Percentiles rank a stretch among this genome's conserved stretches.
Conservation (phyloP, 2,329 filamentous ascomycete species). For the Aquanectria penicillioides region DNA sequence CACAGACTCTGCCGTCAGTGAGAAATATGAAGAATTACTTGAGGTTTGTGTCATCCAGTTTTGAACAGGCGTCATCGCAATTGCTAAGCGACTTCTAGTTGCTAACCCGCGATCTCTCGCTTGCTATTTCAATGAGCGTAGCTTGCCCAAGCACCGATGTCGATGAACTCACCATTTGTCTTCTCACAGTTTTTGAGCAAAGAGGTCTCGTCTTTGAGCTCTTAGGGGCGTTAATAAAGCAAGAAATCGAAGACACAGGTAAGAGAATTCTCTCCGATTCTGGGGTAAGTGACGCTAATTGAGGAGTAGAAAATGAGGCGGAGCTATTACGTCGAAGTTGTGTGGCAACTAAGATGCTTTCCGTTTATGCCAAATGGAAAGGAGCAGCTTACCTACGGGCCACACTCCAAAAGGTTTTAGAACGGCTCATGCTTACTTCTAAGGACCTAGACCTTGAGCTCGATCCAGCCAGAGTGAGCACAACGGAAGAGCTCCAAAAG, state of each 20-base stretch:
- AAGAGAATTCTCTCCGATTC: slow-evolving; percentile 23
- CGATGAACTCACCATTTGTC: slow-evolving; percentile 73
- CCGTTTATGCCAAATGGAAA: slow-evolving; percentile 78
- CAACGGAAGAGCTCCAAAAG: slow-evolving; percentile 70
- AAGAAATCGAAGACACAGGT: slow-evolving; percentile 75
- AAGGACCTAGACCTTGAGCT: slow-evolving; percentile 75
- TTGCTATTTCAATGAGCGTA: slow-evolving; percentile 71
- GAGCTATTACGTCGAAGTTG: slow-evolving; percentile 75
- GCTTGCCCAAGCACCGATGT: slow-evolving; percentile 75
- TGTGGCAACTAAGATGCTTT: slow-evolving; percentile 78
- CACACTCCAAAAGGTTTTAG: slow-evolving; percentile 73
- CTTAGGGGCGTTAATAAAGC: slow-evolving; percentile 73
- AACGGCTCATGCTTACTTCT: slow-evolving; percentile 72
- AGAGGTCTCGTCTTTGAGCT: slow-evolving; percentile 71
- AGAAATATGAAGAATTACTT: slow-evolving; percentile 74
- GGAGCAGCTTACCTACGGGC: slow-evolving; percentile 69
- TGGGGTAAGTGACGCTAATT: slow-evolving; percentile 21
- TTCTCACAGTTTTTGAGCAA: slow-evolving; percentile 76
- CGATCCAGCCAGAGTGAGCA: slow-evolving; percentile 69
- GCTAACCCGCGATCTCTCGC: slow-evolving; percentile 69
- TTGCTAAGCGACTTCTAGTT: slow-evolving; percentile 52
- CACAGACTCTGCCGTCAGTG: slow-evolving; percentile 72
- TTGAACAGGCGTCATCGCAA: neutral
- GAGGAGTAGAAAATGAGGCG: slow-evolving; percentile 67
- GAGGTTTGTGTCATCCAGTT: slow-evolving; percentile 49